Evolutionary conservation across 257 asterid genomes (phyloP), one percentile per base, ranked within the genome.

Genomic region (Asclepias syriaca): DNA sequence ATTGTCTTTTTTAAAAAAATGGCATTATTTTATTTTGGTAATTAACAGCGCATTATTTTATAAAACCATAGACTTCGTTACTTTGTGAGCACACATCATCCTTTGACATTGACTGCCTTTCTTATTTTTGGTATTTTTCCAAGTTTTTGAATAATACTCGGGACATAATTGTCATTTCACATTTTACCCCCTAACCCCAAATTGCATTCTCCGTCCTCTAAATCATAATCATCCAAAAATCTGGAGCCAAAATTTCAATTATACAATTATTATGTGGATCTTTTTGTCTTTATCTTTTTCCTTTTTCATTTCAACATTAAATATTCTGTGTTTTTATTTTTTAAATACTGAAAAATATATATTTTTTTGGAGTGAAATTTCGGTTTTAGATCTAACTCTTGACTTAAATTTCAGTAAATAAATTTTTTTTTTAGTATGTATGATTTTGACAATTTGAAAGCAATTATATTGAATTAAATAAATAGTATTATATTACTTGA

Each of bases 41-140:
- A 34, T 34, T 34, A 34, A 34, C 39, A 34, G 39, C 39, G 39
- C 37, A 75, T 71, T 79, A 61, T 75, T 74, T 60, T 70, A 48
- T 48, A 48, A 48, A 11, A 10, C 53, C 57, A 70, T 70, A 60
- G 65, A 69, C 32, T 27, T 65, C 48, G 72, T 74, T 64, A 74
- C 83, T 79, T 79, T 79, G 71, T 60, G 75, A 71, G 83, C 83
- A 71, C 72, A 71, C 72, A 75, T 72, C 66, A 46, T 22, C 61
- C n/a, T 59, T 80, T 80, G 78, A 79, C 16, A 66, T 80, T 80
- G 78, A 79, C 80, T 56, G 43, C 75, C 68, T 68, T 72, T 43
- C 46, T 40, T 40, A 6, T 72, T 11, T 48, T 46, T 51, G 65
- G 46, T 75, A 43, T 27, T 32, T 66, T 49, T 5, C 54, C 12